Evolutionary conservation across 176 grass and related monocot species (phyloP), one percentile per base, ranked within the genome.

Genomic region (Oryza australiensis): DNA sequence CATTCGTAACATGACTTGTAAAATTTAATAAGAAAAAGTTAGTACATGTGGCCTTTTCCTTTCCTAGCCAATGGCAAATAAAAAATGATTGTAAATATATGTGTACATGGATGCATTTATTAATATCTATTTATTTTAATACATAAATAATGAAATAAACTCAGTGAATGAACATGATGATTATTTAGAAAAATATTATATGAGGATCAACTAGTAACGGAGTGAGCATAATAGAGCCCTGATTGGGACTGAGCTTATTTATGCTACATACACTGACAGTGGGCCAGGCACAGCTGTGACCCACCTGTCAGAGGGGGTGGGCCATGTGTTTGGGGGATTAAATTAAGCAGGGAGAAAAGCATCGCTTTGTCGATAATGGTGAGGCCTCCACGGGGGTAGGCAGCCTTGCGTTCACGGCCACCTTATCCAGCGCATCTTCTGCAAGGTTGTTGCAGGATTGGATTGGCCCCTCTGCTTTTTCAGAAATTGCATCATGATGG

Each of bases 351-450:
- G 49, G 40, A 24, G 80, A 9, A 59, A 74, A 70, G 80, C 75
- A 27, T 30, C 70, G 75, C 23, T 35, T 38, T 13, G 51, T 62
- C 30, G 64, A 75, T 63, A 71, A 72, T 75, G 80, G 63, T 74
- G 70, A 26, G 27, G 35, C 35, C 6, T 37, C 35, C 35, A 37
- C 35, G 35, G 35, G 35, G 6, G 35, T 37, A 37, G 7, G 86
- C 65, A 41, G 62, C 42, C 33, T 72, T 51, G 18, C 22, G 53
- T 59, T 59, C 22, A 20, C 53, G 3, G 46, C 77, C 79, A 57
- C 30, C 72, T 76, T 77, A 62, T 88, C 72, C 77, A 77, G 57
- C 60, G 46, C 66, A 76, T 82, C 27, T 41, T 66, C 34, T 51
- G 48, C 45, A 18, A 16, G 70, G 55, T 82, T 27, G 32, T 51